Base-by-base conservation (phyloP, 2,329 filamentous ascomycete genomes). In the Aspergillus ochraceus region DNA sequence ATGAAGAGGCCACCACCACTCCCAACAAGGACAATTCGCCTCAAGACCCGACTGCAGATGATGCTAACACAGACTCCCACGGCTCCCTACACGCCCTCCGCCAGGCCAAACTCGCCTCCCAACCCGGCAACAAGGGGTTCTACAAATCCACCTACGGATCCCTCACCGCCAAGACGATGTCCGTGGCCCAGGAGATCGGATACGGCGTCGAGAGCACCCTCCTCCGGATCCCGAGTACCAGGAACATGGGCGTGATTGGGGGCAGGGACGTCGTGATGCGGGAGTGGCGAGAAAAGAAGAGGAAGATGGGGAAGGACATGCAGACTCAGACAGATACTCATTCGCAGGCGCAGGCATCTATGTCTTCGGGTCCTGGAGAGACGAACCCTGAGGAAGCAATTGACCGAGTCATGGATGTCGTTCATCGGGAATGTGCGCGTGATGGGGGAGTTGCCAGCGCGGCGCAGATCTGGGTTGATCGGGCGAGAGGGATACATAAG, bases 221-320 rank as follows among this genome's bases (percentile, higher is more conserved):
- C 81, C 76, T 99, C 68, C 83, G 94, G 50, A 98, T 99, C 63
- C 95, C 95, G 0, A 96, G 91, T 74, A 97, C 94, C 45, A 83
- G 95, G 62, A 98, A 98, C 74, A 87, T 88, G 19, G 91, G 88
- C 0, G 80, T 99, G 30, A 72, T 98, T 46, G 93, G 93, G 4
- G 83, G 91, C 32, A 76, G 71, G 49, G 67, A 68, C 53, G 57
- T 53, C 30, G 54, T 65, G 54, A 45, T 60, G 17, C 50, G 61
- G 49, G 50, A 60, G 49, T 64, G 66, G 64, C 60, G 39, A 75
- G 76, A 3, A 67, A 78, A 10, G 64, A 80, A 10, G 64, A 80
- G 5, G 76, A 84, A 39, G 19, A 24, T 4, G 4, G 24, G 24
- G 24, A 29, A 2, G 26, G 26, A 1, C 4, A 4, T 29, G 26